Evolutionary conservation across 495 filamentous ascomycete species (phyloP).

Genomic region (Hyaloscypha finlandica): DNA sequence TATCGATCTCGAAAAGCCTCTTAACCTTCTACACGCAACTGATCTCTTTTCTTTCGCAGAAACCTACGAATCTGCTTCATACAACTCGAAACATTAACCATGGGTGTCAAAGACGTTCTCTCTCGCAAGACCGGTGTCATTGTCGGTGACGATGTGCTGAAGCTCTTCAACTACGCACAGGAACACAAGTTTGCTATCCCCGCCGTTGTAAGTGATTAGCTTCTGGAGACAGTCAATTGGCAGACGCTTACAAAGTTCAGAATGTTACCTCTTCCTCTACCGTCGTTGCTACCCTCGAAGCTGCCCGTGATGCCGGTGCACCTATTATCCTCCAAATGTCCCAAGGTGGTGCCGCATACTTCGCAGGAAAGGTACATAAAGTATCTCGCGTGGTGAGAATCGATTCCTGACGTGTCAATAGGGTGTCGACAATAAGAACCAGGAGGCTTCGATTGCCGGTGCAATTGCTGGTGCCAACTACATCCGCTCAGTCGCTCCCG

Average conservation of each 20-base stretch:
- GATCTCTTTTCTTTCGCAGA: slow-evolving; percentile 14
- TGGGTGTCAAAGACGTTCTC: slow-evolving; percentile 68
- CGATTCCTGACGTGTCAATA: slow-evolving; percentile 29
- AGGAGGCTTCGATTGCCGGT: slow-evolving; percentile 85
- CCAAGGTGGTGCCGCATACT: slow-evolving; percentile 93
- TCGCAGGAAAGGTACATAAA: slow-evolving; percentile 73
- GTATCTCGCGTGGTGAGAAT: background rate
- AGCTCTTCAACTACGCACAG: slow-evolving; percentile 84
- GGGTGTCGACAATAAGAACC: slow-evolving; percentile 83
- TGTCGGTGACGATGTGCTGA: slow-evolving; percentile 80
- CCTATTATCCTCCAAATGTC: slow-evolving; percentile 91
- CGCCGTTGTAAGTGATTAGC: slow-evolving; percentile 65
- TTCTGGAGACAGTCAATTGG: background rate
- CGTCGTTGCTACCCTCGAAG: slow-evolving; percentile 85
- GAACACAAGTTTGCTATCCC: slow-evolving; percentile 88
- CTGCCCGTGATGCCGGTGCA: slow-evolving; percentile 83
- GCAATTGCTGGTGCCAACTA: slow-evolving; percentile 88
- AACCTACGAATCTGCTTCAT: slow-evolving; percentile 2
- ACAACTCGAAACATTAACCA: slow-evolving; percentile 42
- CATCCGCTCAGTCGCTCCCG: slow-evolving; percentile 83
- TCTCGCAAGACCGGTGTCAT: slow-evolving; percentile 82
- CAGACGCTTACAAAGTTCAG: slow-evolving; percentile 31
- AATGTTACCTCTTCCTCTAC: slow-evolving; percentile 94
- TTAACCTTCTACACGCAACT: slow-evolving; percentile 18
- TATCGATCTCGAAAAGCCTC: slow-evolving; percentile 4